Evolutionary conservation across 1,284 basidiomycete species (phyloP).

Genomic region (Apiotrichum veenhuisii): DNA sequence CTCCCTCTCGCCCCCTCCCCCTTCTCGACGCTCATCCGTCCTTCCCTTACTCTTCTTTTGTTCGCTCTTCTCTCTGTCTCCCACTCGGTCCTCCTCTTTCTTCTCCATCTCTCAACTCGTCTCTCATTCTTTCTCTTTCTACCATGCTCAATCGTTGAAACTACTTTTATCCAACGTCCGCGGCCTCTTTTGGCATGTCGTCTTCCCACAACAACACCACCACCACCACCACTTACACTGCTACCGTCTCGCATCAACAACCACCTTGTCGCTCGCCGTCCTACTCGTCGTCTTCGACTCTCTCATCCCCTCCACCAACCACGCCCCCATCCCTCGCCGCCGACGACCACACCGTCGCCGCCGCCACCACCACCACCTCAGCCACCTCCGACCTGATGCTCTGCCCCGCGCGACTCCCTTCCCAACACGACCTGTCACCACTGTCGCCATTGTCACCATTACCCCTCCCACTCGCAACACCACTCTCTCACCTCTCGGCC

Average conservation of each 20-base stretch:
- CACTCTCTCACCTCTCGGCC: not conserved
- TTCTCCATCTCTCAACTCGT: not conserved
- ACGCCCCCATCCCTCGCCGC: not conserved
- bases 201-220: not conserved
- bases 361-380: not conserved
- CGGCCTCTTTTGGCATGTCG: not conserved
- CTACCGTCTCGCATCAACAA: not conserved
- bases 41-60: not conserved
- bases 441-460: slow-evolving; percentile 1
- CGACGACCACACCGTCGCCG: not conserved
- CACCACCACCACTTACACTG: not conserved
- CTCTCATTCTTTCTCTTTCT: not conserved
- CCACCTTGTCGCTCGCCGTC: not conserved
- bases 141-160: not conserved
- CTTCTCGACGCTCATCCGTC: not conserved
- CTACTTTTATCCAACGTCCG: not conserved
- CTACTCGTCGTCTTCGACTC: not conserved
- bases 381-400: slow-evolving; percentile 11
- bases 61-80: not conserved
- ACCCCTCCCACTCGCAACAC: not conserved
- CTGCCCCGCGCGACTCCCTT: slow-evolving; percentile 3
- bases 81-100: not conserved
- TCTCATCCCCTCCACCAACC: not conserved
- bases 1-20: not conserved
- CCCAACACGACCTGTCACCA: slow-evolving; percentile 6